Base-by-base conservation (phyloP, 306 rosid species). In the Quercus engelmannii region DNA sequence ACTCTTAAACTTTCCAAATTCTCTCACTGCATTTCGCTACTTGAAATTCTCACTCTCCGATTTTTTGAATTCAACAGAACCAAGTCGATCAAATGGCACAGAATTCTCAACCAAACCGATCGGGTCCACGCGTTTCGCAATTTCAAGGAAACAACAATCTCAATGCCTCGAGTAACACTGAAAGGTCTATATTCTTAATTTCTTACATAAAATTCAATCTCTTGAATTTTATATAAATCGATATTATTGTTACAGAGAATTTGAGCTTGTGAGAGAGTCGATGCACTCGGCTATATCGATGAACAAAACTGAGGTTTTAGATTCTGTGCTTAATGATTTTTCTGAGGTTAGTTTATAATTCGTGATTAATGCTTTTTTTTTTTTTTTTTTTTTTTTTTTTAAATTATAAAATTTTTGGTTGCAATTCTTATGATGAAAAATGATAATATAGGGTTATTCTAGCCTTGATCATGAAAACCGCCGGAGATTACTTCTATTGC, bases 271-370 rank as follows among this genome's bases (percentile, higher is more conserved):
- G 1, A 86, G 89, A 7, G 82, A 85, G 28, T 91, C 90, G n/a
- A 91, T 94, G 97, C 90, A 88, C 69, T 88, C 90, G 2, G 97
- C 97, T 7, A 87, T 92, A 46, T 88, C 97, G 13, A 82, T 89
- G 93, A 85, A 81, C 81, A 90, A 92, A 90, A 88, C 88, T 0
- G 97, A 94, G 76, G 85, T 89, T 78, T 82, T 91, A 51, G 99
- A 92, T 81, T 83, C 83, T 5, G 86, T 81, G 76, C 97, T 94
- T 68, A 77, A 71, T 80, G 91, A 85, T 62, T 94, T 94, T 84
- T 87, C 97, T 3, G 89, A 90, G 95, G 99, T 86, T 7, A 68
- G 41, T 70, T 21, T 62, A 14, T 5, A 6, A 13, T 35, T 4
- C 15, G 1, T 65, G 23, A 9, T 13, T 74, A 49, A 49, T 49